These are phyloP conservation scores for Flaveria sonorensis DNA, from an alignment of 129 eudicot genomes.

Conservation along the genomic window DNA sequence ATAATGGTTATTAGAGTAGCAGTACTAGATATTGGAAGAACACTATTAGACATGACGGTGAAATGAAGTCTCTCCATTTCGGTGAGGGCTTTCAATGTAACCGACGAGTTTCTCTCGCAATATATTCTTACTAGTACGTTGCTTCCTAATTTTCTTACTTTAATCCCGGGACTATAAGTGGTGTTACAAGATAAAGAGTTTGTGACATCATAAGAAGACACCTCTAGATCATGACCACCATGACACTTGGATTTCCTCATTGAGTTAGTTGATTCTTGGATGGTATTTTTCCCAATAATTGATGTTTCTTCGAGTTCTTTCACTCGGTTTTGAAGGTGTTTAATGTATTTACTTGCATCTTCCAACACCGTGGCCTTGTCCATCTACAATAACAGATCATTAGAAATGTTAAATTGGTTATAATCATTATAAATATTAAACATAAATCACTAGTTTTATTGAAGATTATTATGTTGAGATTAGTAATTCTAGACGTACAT, in stretches of 20 bases:
- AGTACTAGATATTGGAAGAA: constrained; percentile 26
- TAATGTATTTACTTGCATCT: constrained; percentile 37
- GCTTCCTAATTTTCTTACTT: constrained; percentile 30
- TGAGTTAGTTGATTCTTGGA: constrained; percentile 15
- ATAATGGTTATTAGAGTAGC: constrained; percentile 31
- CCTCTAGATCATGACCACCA: constrained; percentile 17
- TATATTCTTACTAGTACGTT: constrained; percentile 34
- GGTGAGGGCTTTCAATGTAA: constrained; percentile 27
- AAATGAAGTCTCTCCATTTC: constrained; percentile 38
- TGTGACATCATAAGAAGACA: constrained; percentile 25
- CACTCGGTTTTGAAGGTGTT: constrained; percentile 38
- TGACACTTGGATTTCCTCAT: constrained; percentile 21
- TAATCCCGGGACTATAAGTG: constrained; percentile 21
- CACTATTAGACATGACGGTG: constrained; percentile 27
- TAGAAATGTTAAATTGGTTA: neutral
- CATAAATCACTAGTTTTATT: neutral
- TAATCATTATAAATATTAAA: neutral
- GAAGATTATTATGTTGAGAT: neutral
- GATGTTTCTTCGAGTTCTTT: constrained; percentile 36
- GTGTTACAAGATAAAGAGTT: constrained; percentile 14
- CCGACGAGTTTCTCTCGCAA: constrained; percentile 10
- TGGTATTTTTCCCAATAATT: neutral
- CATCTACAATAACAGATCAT: constrained; percentile 26
- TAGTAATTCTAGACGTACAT: neutral
- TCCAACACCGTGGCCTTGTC: constrained; percentile 37